Evolutionary conservation across 2,329 filamentous ascomycete species (phyloP).

Genomic region (Alternaria postmessia): DNA sequence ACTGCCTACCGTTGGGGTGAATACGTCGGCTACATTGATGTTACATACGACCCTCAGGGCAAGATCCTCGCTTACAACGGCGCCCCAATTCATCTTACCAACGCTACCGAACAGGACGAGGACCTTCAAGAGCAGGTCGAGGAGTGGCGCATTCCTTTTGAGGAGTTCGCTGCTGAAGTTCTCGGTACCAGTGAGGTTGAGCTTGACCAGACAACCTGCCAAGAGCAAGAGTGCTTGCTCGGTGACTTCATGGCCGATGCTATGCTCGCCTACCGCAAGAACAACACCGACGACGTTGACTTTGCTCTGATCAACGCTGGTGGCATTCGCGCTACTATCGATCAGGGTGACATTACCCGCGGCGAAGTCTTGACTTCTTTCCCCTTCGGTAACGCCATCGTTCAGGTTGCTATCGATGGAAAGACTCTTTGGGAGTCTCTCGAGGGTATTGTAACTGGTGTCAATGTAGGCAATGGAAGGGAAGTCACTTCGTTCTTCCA

Average conservation of each 20-base stretch:
- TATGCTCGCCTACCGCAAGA: constrained; percentile 67
- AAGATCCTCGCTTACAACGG: constrained; percentile 70
- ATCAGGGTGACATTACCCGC: constrained; percentile 67
- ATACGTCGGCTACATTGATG: constrained; percentile 72
- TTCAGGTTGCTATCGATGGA: constrained; percentile 64
- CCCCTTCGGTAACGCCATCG: constrained; percentile 71
- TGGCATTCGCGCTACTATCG: constrained; percentile 70
- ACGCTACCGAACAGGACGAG: constrained; percentile 65
- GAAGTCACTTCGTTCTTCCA: constrained; percentile 68
- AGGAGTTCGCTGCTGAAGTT: constrained; percentile 65
- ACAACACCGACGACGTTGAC: constrained; percentile 57
- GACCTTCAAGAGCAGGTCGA: constrained; percentile 66
- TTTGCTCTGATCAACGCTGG: constrained; percentile 71
- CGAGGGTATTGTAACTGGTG: constrained; percentile 64
- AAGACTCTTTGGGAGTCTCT: constrained; percentile 64
- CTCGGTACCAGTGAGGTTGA: constrained; percentile 63
- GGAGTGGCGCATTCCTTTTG: constrained; percentile 68
- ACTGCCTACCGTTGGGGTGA: constrained; percentile 74
- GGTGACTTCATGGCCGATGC: constrained; percentile 59
- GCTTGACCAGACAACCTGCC: constrained; percentile 68
- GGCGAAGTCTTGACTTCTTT: constrained; percentile 71
- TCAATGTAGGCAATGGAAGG: constrained; percentile 64
- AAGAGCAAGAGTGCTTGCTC: constrained; percentile 63
- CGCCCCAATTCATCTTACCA: constrained; percentile 70
- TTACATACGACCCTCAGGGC: constrained; percentile 68